Evolutionary conservation across 2,329 filamentous ascomycete genomes (phyloP).

Genomic region (Pyrenophora teres): DNA sequence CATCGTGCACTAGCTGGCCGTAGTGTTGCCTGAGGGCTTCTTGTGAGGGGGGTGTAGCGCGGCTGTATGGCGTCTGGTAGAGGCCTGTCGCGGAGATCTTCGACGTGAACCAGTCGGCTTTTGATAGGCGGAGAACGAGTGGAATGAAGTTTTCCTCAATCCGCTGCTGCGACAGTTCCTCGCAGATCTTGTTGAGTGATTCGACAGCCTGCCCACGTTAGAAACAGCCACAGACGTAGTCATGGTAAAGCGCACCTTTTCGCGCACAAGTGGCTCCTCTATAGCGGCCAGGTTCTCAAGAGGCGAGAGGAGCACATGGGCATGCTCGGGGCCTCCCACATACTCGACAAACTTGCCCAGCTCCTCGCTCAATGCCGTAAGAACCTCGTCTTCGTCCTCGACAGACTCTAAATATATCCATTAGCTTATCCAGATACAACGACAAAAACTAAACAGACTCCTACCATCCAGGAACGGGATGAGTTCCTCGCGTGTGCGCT

Average conservation of each 20-base stretch:
- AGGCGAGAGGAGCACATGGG: constrained; percentile 93
- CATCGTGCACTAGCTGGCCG: constrained; percentile 90
- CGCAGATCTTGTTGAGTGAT: constrained; percentile 98
- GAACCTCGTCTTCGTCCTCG: constrained; percentile 97
- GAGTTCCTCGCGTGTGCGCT: constrained; percentile 96
- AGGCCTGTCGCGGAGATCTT: constrained; percentile 98
- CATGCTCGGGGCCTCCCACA: constrained; percentile 90
- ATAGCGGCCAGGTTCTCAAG: constrained; percentile 98
- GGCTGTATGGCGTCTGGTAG: constrained; percentile 90
- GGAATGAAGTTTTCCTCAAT: constrained; percentile 98
- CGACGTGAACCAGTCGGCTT: constrained; percentile 99
- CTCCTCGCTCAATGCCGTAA: constrained; percentile 96
- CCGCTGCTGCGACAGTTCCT: constrained; percentile 85
- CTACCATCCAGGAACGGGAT: constrained; percentile 98
- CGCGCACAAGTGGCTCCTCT: constrained; percentile 94
- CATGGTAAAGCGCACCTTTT: constrained; percentile 71
- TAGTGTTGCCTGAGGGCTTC: constrained; percentile 92
- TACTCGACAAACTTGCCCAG: constrained; percentile 97
- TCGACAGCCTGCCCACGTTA: constrained; percentile 78
- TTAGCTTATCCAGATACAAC: constrained; percentile 39
- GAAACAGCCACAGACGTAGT: constrained; percentile 9
- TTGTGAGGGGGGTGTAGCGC: constrained; percentile 84
- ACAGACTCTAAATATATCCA: constrained; percentile 75
- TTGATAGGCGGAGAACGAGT: constrained; percentile 91
- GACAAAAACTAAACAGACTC: constrained; percentile 46